Conservation (phyloP, 1,139 yeast genomes). For the Magnusiomyces ingens region DNA sequence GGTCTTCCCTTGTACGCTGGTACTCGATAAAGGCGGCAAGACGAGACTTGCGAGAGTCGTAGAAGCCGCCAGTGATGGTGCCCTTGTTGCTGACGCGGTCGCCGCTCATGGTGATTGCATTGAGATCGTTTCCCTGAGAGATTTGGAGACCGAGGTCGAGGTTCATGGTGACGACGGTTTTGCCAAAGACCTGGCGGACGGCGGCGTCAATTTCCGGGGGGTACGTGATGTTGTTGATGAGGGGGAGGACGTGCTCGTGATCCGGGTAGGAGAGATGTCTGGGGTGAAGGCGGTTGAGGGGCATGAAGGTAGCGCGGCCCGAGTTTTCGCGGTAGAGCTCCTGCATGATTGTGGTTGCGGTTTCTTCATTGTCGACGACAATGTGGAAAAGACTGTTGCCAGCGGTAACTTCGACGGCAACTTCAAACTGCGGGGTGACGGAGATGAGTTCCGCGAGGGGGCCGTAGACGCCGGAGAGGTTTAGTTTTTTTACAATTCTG, state of each 20-base stretch:
- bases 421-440: constrained; percentile 75
- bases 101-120: constrained; percentile 86
- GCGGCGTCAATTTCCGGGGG: constrained; percentile 49
- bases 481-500: constrained; percentile 45
- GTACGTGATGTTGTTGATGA: constrained; percentile 63
- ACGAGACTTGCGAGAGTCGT: constrained; percentile 61
- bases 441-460: constrained; percentile 76
- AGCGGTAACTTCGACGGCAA: constrained; percentile 83
- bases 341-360: constrained; percentile 74
- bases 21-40: constrained; percentile 55
- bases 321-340: constrained; percentile 62
- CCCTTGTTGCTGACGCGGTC: constrained; percentile 83
- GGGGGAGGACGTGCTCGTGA: constrained; percentile 51
- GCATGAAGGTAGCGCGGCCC: constrained; percentile 89
- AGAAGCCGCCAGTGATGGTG: constrained; percentile 82
- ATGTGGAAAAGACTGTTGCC: constrained; percentile 82
- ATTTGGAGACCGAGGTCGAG: constrained; percentile 63
- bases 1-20: constrained; percentile 41
- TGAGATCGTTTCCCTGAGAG: constrained; percentile 55
- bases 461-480: constrained; percentile 65
- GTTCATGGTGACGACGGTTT: constrained; percentile 68
- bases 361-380: constrained; percentile 81
- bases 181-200: constrained; percentile 73
- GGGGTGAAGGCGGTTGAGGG: constrained; percentile 62
- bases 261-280: constrained; percentile 46